phyloP scores from a whole-genome alignment of 192 early-diverging fungal species.

The Pilaira anomala region DNA sequence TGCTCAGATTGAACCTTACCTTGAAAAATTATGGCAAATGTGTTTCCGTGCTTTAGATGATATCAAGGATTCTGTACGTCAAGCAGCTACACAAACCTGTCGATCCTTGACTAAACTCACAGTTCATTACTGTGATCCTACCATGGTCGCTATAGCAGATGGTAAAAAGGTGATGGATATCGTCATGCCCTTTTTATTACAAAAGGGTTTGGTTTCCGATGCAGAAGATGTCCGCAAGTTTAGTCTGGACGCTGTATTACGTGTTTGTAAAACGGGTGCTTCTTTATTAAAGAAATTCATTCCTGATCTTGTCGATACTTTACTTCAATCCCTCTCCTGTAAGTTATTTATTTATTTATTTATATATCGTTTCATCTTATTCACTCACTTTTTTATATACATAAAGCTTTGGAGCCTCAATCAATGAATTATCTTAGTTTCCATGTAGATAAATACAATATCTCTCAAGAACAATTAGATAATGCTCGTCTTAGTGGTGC shows the following conservation, averaged over 20 bases:
- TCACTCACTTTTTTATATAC: background rate
- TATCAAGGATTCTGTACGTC: constrained; percentile 88
- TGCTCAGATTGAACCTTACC: constrained; percentile 66
- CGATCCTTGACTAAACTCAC: constrained; percentile 78
- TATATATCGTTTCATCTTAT: background rate
- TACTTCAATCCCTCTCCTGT: constrained; percentile 81
- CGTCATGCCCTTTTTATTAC: constrained; percentile 83
- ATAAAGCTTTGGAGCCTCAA: constrained; percentile 42
- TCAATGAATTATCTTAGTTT: constrained; percentile 83
- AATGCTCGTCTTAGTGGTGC: constrained; percentile 74
- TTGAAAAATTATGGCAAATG: constrained; percentile 87
- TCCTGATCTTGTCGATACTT: constrained; percentile 64
- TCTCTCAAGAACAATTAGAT: constrained; percentile 87
- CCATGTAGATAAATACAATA: constrained; percentile 80
- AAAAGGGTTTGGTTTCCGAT: constrained; percentile 70
- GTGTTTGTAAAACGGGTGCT: constrained; percentile 77
- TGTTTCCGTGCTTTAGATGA: constrained; percentile 89
- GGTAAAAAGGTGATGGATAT: constrained; percentile 75
- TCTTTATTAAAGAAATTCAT: constrained; percentile 71
- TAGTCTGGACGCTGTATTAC: constrained; percentile 74
- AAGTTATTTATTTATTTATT: constrained; percentile 59
- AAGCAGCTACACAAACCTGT: constrained; percentile 77
- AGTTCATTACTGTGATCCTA: constrained; percentile 81
- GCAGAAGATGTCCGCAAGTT: constrained; percentile 88
- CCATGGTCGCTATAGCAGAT: constrained; percentile 47